A percentile compares a stretch with the other conserved stretches of the same genome.
phyloP scores from a whole-genome alignment of 2,329 filamentous ascomycete genomes.

The Calycina marina region DNA sequence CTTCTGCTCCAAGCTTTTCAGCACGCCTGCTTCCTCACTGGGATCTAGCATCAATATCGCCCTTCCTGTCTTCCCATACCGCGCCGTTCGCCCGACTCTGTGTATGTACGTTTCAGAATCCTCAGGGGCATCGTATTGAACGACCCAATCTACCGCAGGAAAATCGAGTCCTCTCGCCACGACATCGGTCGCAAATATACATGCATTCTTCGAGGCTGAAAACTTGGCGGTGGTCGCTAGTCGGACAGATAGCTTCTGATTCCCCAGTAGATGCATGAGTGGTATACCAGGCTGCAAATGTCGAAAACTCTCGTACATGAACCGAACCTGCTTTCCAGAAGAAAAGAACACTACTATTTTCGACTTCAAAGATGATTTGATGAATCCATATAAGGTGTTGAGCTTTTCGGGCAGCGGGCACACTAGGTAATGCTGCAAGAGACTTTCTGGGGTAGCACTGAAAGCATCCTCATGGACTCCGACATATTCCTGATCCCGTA shows the following conservation, averaged over 20 bases:
- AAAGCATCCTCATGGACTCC: constrained; percentile 76
- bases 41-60: constrained; percentile 88
- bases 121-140: constrained; percentile 95
- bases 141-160: constrained; percentile 93
- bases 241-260: constrained; percentile 81
- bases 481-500: constrained; percentile 87
- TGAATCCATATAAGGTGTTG: constrained; percentile 83
- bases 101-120: constrained; percentile 98
- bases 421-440: constrained; percentile 85
- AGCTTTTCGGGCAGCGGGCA: constrained; percentile 80
- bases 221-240: constrained; percentile 81
- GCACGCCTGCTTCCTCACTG: constrained; percentile 83
- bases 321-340: constrained; percentile 90
- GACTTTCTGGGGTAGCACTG: constrained; percentile 63
- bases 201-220: constrained; percentile 64
- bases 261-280: constrained; percentile 80
- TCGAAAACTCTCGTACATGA: constrained; percentile 85
- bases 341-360: constrained; percentile 95
- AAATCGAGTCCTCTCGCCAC: constrained; percentile 91
- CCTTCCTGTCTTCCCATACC: constrained; percentile 75
- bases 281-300: constrained; percentile 91
- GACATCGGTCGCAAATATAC: constrained; percentile 90
- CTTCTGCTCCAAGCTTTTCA: constrained; percentile 70
- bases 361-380: constrained; percentile 76
- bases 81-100: constrained; percentile 84